These are phyloP conservation scores for Orbilia ellipsospora DNA, from an alignment of 2,329 filamentous ascomycete genomes.

Conservation along the genomic window DNA sequence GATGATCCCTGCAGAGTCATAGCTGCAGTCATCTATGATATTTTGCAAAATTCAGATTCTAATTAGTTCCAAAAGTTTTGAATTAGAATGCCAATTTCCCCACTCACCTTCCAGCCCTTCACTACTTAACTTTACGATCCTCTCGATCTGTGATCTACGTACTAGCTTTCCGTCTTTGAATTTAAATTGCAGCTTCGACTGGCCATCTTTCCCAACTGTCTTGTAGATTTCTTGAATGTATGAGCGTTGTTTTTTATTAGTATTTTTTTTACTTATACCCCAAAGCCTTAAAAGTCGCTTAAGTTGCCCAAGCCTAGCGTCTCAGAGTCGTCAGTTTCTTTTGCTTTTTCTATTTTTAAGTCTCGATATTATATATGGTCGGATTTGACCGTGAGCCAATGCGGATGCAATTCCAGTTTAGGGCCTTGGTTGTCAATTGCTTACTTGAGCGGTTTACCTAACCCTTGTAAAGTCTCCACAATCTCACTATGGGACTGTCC, in stretches of 20 bases:
- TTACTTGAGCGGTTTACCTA: not conserved
- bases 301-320: not conserved
- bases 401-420: too few relatives aligned
- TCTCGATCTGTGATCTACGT: not conserved
- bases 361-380: too few relatives aligned
- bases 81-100: not conserved
- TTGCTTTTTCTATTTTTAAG: not conserved
- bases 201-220: not conserved
- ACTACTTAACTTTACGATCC: not conserved
- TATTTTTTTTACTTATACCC: not conserved
- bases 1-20: too few relatives aligned
- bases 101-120: not conserved
- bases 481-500: not conserved
- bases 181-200: not conserved
- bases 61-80: not conserved
- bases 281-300: not conserved
- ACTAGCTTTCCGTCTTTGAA: constrained; percentile 3
- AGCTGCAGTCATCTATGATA: too few relatives aligned
- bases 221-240: not conserved
- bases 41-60: not conserved
- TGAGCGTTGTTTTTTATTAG: not conserved
- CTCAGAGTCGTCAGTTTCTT: not conserved
- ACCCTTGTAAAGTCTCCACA: not conserved
- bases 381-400: too few relatives aligned
- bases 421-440: not conserved